These are phyloP conservation scores for Monilinia aucupariae DNA, from an alignment of 2,329 filamentous ascomycete species.

Conservation along the genomic window DNA sequence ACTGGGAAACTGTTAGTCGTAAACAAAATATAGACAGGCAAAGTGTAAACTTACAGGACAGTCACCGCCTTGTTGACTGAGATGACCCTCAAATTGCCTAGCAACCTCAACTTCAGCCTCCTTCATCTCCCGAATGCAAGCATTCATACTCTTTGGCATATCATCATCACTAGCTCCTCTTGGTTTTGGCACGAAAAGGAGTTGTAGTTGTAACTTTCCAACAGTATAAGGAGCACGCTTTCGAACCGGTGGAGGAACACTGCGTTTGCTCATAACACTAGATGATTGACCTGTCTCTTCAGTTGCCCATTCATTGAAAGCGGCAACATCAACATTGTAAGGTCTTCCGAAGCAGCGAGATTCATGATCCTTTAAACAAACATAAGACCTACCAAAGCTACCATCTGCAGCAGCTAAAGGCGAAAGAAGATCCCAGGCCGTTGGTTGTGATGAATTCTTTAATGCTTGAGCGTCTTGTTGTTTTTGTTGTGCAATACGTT, in stretches of 20 bases:
- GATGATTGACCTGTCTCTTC: constrained; percentile 74
- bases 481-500: constrained; percentile 58
- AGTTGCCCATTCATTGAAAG: constrained; percentile 98
- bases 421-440: constrained; percentile 80
- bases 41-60: constrained; percentile 71
- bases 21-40: background rate
- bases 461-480: constrained; percentile 60
- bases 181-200: constrained; percentile 90
- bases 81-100: constrained; percentile 76
- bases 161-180: constrained; percentile 84
- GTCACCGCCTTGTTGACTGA: constrained; percentile 96
- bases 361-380: constrained; percentile 91
- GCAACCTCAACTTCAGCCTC: constrained; percentile 77
- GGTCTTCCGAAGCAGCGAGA: constrained; percentile 80
- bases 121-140: constrained; percentile 86
- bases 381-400: constrained; percentile 89
- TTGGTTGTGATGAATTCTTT: constrained; percentile 57
- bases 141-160: constrained; percentile 99
- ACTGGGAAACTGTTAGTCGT: constrained; percentile 52
- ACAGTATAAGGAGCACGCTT: constrained; percentile 93
- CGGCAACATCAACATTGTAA: constrained; percentile 80
- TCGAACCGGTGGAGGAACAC: constrained; percentile 58
- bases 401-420: constrained; percentile 85
- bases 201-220: constrained; percentile 87
- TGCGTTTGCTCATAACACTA: constrained; percentile 90